These are phyloP conservation scores for Peltaster fructicola DNA, from an alignment of 2,329 filamentous ascomycete genomes.

Conservation along the genomic window DNA sequence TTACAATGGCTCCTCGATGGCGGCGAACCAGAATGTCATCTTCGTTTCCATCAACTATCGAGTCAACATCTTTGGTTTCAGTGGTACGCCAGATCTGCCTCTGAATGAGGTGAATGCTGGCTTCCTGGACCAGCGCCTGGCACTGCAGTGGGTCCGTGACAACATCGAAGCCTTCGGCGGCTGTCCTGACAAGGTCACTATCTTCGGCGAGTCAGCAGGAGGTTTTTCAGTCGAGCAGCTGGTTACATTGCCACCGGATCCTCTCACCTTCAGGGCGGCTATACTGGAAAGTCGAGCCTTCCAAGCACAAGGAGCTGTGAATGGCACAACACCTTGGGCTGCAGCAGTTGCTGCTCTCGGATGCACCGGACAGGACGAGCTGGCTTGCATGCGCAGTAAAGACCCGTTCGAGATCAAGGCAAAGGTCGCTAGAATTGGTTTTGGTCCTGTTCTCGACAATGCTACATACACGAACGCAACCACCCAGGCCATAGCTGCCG, in stretches of 20 bases:
- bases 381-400: no score
- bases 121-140: conserved; percentile 8
- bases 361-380: no score
- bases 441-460: conserved; percentile 3
- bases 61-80: conserved; percentile 18
- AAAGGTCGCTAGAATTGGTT: no score
- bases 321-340: no score
- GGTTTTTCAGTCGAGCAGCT: conserved; percentile 34
- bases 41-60: conserved; percentile 44
- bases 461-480: conserved; percentile 2
- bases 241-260: conserved; percentile 7
- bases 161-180: conserved; percentile 41
- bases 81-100: conserved; percentile 1
- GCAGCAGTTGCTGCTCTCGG: no score
- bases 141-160: conserved; percentile 22
- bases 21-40: conserved; percentile 30
- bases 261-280: conserved; percentile 8
- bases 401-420: no score
- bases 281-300: conserved; percentile 9
- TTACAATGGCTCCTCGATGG: conserved; percentile 44
- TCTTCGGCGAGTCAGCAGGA: conserved; percentile 51
- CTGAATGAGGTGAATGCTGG: conserved; percentile 3
- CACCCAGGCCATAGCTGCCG: conserved; percentile 2
- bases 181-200: conserved; percentile 61
- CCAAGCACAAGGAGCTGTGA: no score